Evolutionary conservation across 2,329 filamentous ascomycete species (phyloP).

Genomic region (Claviceps cyperi): DNA sequence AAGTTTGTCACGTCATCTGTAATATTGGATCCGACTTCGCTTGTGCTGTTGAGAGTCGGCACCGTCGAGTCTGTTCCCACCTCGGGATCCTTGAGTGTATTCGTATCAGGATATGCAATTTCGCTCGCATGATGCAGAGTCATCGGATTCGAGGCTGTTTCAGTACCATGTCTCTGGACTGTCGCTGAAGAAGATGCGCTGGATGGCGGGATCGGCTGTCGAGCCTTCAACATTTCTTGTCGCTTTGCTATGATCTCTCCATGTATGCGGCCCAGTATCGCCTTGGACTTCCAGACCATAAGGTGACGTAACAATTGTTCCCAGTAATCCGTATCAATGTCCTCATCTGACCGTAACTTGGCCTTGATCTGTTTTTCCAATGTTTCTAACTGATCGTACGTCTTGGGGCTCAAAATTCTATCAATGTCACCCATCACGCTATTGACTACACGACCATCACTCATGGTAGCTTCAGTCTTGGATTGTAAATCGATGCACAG

Average conservation of each 20-base stretch:
- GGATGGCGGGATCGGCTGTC: conserved; percentile 3
- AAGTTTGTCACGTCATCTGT: conserved; percentile 83
- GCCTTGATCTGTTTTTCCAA: conserved; percentile 75
- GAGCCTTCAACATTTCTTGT: conserved; percentile 2
- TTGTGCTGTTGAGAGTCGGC: conserved; percentile 17
- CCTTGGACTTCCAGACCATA: conserved; percentile 81
- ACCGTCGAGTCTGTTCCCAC: conserved; percentile 54
- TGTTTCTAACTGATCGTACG: conserved; percentile 69
- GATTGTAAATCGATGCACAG: conserved; percentile 66
- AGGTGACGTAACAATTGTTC: conserved; percentile 78
- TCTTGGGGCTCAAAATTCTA: conserved; percentile 71
- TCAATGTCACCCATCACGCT: conserved; percentile 83
- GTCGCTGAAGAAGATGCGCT: background rate
- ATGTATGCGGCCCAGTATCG: conserved; percentile 65
- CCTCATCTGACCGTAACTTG: conserved; percentile 78
- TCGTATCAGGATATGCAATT: conserved; percentile 75
- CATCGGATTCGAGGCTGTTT: background rate
- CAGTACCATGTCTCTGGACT: background rate
- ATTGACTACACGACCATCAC: conserved; percentile 59
- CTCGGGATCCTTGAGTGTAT: conserved; percentile 81
- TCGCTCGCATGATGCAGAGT: conserved; percentile 35
- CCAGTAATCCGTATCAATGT: conserved; percentile 96
- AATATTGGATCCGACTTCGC: conserved; percentile 72
- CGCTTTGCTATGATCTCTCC: conserved; percentile 42
- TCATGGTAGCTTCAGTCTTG: conserved; percentile 44